Evolutionary conservation across 768 basidiomycete species (phyloP), one percentile per base, ranked within the genome.

Genomic region (Brasilioporus rufonigricans): DNA sequence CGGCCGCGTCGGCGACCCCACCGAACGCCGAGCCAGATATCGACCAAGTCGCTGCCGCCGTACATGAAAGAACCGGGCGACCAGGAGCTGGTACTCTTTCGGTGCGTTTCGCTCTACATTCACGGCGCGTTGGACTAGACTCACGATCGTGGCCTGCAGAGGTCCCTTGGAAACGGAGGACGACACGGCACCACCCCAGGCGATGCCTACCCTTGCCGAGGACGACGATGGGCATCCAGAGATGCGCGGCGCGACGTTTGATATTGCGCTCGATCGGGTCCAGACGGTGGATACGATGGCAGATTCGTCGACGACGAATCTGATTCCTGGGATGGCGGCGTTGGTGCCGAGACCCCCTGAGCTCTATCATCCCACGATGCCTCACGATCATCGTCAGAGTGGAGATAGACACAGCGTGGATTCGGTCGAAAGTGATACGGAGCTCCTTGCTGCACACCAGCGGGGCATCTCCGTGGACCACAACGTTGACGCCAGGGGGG

Each of bases 61-160:
- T 93, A 93, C 61, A 88, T 82, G 74, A 91, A 91, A 70, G 90
- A 93, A 56, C 89, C 91, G 0, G 90, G 89, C 16, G 91, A 91
- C 45, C 77, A 85, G 36, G 91, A 93, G 66, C 76, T 93, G 27
- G 91, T 93, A 6, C 82, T 93, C 48, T 75, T 71, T 41, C 68
- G 78, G 80, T 81, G 55, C 58, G 75, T 19, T 41, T 26, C 19
- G 2, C n/a, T 18, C 50, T 10, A 13, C 23, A 8, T 14, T 39
- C 12, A 31, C n/a, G 14, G 19, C 6, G 6, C 21, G 44, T 31
- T 36, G 39, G 32, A 29, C 21, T n/a, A 32, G 26, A 38, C 24
- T 55, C 29, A 31, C 51, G 33, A 26, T 33, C 14, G 18, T n/a
- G 24, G 10, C 38, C 11, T 9, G 16, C 54, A 71, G 71, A 10